phyloP scores from a whole-genome alignment of 768 basidiomycete species.

The Russula sp. region DNA sequence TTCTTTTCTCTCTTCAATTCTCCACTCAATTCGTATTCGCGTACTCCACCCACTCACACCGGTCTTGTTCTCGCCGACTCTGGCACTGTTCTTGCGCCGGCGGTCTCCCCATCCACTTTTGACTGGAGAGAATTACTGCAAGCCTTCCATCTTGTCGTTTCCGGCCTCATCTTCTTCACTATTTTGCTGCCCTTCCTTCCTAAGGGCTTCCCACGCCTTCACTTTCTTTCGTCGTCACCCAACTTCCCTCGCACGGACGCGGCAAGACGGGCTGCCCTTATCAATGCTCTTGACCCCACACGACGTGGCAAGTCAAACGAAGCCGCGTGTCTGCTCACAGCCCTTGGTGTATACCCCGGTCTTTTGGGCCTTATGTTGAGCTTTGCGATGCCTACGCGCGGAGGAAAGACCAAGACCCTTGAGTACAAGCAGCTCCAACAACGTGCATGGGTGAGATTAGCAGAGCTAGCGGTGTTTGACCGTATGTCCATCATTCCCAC shows the following conservation, averaged over 20 bases:
- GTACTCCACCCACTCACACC: constrained; percentile 42
- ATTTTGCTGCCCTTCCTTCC: constrained; percentile 46
- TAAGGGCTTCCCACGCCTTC: constrained; percentile 11
- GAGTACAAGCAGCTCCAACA: constrained; percentile 39
- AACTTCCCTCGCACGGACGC: constrained; percentile 14
- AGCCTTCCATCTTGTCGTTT: constrained; percentile 57
- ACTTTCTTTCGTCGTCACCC: not conserved
- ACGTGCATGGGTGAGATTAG: constrained; percentile 44
- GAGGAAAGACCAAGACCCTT: constrained; percentile 26
- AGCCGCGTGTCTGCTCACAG: constrained; percentile 31
- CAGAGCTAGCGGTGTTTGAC: constrained; percentile 39
- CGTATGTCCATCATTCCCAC: constrained; percentile 24
- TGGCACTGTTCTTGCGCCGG: constrained; percentile 23
- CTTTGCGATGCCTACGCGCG: constrained; percentile 24
- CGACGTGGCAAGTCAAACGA: constrained; percentile 35
- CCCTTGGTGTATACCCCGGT: constrained; percentile 35
- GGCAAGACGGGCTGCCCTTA: constrained; percentile 25
- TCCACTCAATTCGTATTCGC: constrained; percentile 42
- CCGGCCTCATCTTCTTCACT: constrained; percentile 51
- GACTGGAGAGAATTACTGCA: constrained; percentile 51
- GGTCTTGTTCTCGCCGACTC: constrained; percentile 48
- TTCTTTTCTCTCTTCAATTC: constrained; percentile 85
- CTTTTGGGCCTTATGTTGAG: constrained; percentile 32
- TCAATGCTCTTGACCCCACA: constrained; percentile 29
- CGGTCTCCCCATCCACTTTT: constrained; percentile 28